A percentile compares a stretch with the other conserved stretches of the same genome.
Conservation (phyloP, 768 basidiomycete genomes). For the Termitomyces heimii region DNA sequence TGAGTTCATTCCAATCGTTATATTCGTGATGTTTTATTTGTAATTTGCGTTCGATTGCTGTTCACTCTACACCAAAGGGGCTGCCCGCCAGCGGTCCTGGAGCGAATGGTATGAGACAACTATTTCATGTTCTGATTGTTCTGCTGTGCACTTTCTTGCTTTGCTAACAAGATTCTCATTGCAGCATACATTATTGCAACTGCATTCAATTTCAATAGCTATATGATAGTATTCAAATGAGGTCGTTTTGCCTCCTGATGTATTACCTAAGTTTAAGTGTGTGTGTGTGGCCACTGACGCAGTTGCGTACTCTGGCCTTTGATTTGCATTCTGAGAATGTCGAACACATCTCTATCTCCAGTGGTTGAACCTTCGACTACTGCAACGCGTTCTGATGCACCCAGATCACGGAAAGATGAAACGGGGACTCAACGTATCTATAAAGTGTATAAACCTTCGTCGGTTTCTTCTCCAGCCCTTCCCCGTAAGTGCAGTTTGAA, state of each 20-base stretch:
- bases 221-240: slow-evolving; percentile 7
- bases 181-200: neutral
- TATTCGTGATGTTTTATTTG: slow-evolving; percentile 50
- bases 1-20: slow-evolving; percentile 17
- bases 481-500: slow-evolving; percentile 25
- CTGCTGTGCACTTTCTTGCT: neutral
- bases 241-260: slow-evolving; percentile 13
- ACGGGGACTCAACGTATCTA: slow-evolving; percentile 18
- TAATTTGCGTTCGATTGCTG: slow-evolving; percentile 88
- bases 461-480: slow-evolving; percentile 17
- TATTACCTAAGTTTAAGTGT: slow-evolving; percentile 16
- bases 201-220: neutral
- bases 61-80: slow-evolving; percentile 61
- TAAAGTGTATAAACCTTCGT: slow-evolving; percentile 45
- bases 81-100: slow-evolving; percentile 74
- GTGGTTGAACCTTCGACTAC: slow-evolving; percentile 8
- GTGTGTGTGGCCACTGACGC: slow-evolving; percentile 5
- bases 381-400: neutral
- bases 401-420: slow-evolving; percentile 4
- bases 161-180: neutral
- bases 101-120: slow-evolving; percentile 68
- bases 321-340: slow-evolving; percentile 4
- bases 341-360: slow-evolving; percentile 5
- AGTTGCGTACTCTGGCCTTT: neutral
- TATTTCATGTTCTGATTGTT: slow-evolving; percentile 40